Evolutionary conservation across 768 basidiomycete species (phyloP).

Genomic region (Leucosporidium yakuticum): DNA sequence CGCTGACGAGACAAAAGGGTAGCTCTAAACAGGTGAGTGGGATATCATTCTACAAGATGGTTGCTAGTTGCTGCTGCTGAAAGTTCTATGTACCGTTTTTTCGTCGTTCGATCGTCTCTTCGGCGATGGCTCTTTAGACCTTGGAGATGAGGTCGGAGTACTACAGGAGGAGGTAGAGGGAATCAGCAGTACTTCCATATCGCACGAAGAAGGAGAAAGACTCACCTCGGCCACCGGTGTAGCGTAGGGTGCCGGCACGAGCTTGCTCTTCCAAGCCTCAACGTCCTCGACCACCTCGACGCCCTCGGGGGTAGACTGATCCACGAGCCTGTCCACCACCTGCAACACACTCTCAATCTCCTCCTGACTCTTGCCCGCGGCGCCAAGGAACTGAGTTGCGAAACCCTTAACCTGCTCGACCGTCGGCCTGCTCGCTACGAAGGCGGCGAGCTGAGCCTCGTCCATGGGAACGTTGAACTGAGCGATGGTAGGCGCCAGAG

Average conservation of each 20-base stretch:
- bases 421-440: slow-evolving; percentile 54
- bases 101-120: no score
- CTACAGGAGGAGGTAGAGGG: neutral
- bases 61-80: neutral
- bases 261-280: slow-evolving; percentile 11
- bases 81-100: neutral
- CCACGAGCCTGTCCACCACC: slow-evolving; percentile 56
- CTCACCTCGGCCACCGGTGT: slow-evolving; percentile 23
- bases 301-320: slow-evolving; percentile 49
- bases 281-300: slow-evolving; percentile 19
- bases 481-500: slow-evolving; percentile 56
- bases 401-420: slow-evolving; percentile 59
- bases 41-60: neutral
- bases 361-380: slow-evolving; percentile 44
- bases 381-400: slow-evolving; percentile 51
- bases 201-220: neutral
- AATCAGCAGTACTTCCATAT: neutral
- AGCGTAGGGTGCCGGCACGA: slow-evolving; percentile 20
- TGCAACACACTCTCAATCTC: slow-evolving; percentile 51
- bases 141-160: slow-evolving; percentile 4
- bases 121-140: neutral
- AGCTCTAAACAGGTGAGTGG: no score
- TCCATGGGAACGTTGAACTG: slow-evolving; percentile 51
- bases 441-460: slow-evolving; percentile 41
- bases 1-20: no score